These are phyloP conservation scores for Arctium minus DNA, from an alignment of 129 eudicot genomes.

Conservation along the genomic window DNA sequence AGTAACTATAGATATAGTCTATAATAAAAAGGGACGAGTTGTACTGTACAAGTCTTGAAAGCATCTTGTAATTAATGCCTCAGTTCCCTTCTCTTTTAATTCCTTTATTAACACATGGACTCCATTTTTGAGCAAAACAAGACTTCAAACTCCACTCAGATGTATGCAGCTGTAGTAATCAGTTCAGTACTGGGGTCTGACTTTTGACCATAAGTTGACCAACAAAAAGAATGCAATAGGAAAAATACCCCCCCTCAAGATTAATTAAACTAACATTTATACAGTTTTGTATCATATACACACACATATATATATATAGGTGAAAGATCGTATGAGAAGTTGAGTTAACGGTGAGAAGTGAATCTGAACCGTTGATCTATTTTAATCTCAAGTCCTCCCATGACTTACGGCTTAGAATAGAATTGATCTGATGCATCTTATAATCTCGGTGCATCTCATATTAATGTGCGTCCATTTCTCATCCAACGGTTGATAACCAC, in stretches of 20 bases:
- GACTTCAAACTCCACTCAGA: conserved; percentile 16
- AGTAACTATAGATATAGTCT: neutral
- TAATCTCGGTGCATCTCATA: too few relatives aligned
- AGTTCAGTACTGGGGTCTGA: conserved; percentile 22
- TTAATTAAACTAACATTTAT: neutral
- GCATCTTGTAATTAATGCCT: neutral
- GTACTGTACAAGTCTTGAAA: neutral
- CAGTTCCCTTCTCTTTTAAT: neutral
- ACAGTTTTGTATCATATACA: neutral
- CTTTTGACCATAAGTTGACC: conserved; percentile 28
- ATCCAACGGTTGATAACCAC: too few relatives aligned
- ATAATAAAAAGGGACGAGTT: neutral
- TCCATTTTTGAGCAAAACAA: conserved; percentile 19
- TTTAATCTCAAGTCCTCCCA: too few relatives aligned
- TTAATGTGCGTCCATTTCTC: too few relatives aligned
- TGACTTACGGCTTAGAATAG: too few relatives aligned
- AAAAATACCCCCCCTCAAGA: neutral
- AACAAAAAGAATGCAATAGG: conserved; percentile 2
- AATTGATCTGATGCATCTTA: too few relatives aligned
- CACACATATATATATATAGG: too few relatives aligned
- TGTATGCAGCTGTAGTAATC: conserved; percentile 1
- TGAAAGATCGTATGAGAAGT: too few relatives aligned
- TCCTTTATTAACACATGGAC: conserved; percentile 13
- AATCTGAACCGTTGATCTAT: too few relatives aligned
- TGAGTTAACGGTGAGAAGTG: too few relatives aligned